phyloP scores from a whole-genome alignment of 2,329 filamentous ascomycete species.

The Arthrocladium fulminans region DNA sequence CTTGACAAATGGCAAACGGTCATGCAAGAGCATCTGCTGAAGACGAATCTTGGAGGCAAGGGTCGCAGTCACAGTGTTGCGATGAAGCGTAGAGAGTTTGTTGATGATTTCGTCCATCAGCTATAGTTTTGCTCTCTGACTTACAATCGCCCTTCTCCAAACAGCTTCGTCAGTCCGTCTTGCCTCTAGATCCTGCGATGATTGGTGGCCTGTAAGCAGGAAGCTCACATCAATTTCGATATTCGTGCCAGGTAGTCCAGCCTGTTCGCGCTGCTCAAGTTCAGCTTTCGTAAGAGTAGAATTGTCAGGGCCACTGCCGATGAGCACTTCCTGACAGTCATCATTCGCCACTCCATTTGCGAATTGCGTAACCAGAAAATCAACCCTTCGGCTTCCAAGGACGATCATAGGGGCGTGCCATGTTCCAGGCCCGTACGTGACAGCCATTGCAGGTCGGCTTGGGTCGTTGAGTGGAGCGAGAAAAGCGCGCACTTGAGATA shows the following conservation, averaged over 20 bases:
- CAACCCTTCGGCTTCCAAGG: slow-evolving; percentile 59
- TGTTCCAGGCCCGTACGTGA: slow-evolving; percentile 84
- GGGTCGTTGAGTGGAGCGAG: slow-evolving; percentile 47
- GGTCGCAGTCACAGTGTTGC: no score
- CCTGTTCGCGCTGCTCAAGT: not conserved
- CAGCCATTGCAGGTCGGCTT: slow-evolving; percentile 51
- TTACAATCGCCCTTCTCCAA: not conserved
- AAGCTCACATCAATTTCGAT: slow-evolving; percentile 5
- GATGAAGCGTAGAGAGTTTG: no score
- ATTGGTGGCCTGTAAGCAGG: not conserved
- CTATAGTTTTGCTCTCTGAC: not conserved
- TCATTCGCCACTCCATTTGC: slow-evolving; percentile 72
- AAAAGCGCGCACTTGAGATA: slow-evolving; percentile 64
- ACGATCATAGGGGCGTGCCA: slow-evolving; percentile 98
- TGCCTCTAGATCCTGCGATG: not conserved
- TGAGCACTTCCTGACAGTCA: slow-evolving; percentile 74
- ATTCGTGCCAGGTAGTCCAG: not conserved
- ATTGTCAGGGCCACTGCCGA: slow-evolving; percentile 32
- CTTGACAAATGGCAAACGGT: no score
- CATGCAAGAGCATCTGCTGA: no score
- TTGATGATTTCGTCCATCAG: no score
- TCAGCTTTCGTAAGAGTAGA: not conserved
- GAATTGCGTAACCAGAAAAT: slow-evolving; percentile 86
- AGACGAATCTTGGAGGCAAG: no score
- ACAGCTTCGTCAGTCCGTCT: not conserved